Base-by-base conservation (phyloP, 2,329 filamentous ascomycete species). In the Cladobotryum mycophilum region DNA sequence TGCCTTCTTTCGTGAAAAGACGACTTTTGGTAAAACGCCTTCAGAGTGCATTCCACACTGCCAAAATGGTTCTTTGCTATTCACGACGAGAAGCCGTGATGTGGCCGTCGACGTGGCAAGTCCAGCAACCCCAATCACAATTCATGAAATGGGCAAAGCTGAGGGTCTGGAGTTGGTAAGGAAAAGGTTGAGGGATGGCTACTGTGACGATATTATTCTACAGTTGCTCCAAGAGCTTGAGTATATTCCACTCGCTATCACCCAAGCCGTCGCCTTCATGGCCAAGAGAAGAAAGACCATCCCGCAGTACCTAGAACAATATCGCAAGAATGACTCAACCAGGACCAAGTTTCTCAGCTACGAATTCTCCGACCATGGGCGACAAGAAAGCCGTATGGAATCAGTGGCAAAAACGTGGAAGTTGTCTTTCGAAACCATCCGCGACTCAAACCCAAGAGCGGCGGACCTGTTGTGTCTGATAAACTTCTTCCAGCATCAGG, bases 401-500 rank as follows among this genome's bases (percentile, higher is more conserved):
- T 52, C 49, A 3, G 38, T 52, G 8, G 30, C 45, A n/a, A 52
- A 48, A 17, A 52, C 35, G 0, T 52, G 45, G 49, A 52, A 13
- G 14, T 3, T 52, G 18, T 52, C 49, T 13, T 52, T 52, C 1
- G 45, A 48, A 25, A 37, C 40, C 5, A 48, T 52, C 25, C 40
- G 49, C 7, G 20, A 45, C 30, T 44, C 45, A 33, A 52, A 52
- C 38, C 40, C 6, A 42, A 52, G 46, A 17, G 49, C 49, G 8
- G 49, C 49, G 8, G 45, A 52, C 38, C 13, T 52, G 7, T 41
- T 52, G 14, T 52, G 40, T 25, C 41, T 52, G 2, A 41, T 52
- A 20, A 48, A 41, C 20, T 52, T 52, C 46, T 52, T 52, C n/a
- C 49, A 52, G n/a, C 49, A 52, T 35, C 45, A 48, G 4, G 45